These are phyloP conservation scores for Saccharum hybrid DNA, from an alignment of 202 grass and related monocot genomes.

Conservation along the genomic window DNA sequence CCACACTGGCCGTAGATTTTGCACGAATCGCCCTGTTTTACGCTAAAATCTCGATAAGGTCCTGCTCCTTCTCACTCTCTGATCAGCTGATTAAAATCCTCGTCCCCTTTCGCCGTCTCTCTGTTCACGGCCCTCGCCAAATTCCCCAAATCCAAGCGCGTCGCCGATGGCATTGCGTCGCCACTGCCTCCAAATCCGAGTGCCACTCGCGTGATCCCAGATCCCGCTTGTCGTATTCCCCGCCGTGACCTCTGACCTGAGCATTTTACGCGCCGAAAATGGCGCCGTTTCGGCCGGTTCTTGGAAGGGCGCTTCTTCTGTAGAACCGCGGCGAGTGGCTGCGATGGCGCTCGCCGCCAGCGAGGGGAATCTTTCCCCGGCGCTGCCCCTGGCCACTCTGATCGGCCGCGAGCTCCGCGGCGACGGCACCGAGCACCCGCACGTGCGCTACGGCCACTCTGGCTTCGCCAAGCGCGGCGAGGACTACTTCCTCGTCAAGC, in stretches of 20 bases:
- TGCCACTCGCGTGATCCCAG: background rate
- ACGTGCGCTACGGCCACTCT: conserved; percentile 75
- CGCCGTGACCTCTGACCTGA: background rate
- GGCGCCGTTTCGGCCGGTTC: conserved; percentile 37
- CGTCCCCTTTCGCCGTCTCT: conserved; percentile 10
- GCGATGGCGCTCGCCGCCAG: conserved; percentile 45
- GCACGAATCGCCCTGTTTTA: background rate
- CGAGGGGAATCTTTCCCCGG: conserved; percentile 47
- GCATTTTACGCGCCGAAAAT: conserved; percentile 36
- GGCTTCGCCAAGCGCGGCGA: conserved; percentile 95
- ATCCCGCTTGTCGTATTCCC: conserved; percentile 21
- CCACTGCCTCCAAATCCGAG: conserved; percentile 36
- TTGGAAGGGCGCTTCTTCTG: conserved; percentile 15
- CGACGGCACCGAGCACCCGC: conserved; percentile 68
- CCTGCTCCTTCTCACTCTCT: conserved; percentile 16
- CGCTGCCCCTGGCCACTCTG: conserved; percentile 79
- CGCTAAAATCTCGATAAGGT: background rate
- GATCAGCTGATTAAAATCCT: background rate
- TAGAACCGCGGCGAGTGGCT: conserved; percentile 42
- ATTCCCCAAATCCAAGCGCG: conserved; percentile 47
- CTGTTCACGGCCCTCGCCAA: conserved; percentile 28
- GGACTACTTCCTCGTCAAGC: conserved; percentile 87
- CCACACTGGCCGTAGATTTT: conserved; percentile 12
- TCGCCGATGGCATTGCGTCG: conserved; percentile 37
- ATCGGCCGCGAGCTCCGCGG: conserved; percentile 90